phyloP scores from a whole-genome alignment of 192 early-diverging fungal genomes.

The Gonapodya prolifera region DNA sequence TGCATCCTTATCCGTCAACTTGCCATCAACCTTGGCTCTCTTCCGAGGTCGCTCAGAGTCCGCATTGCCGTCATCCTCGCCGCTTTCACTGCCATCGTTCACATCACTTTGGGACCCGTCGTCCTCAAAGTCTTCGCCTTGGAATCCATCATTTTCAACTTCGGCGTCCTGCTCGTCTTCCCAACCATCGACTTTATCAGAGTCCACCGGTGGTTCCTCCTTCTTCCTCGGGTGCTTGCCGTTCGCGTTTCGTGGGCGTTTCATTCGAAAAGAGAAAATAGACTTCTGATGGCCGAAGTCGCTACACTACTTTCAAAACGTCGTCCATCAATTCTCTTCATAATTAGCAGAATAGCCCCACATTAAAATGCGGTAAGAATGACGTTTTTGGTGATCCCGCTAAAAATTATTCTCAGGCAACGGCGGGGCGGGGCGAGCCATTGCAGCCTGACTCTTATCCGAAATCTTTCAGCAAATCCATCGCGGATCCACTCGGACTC shows the following conservation, averaged over 20 bases:
- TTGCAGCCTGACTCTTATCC: too few species aligned
- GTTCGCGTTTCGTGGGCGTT: background rate
- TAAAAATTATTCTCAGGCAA: too few species aligned
- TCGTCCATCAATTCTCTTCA: too few species aligned
- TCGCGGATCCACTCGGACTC: too few species aligned
- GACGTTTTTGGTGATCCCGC: too few species aligned
- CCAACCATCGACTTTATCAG: background rate
- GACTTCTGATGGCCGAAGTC: too few species aligned
- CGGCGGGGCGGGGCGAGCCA: too few species aligned
- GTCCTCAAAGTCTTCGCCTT: constrained; percentile 19
- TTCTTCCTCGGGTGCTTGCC: background rate
- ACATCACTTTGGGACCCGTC: constrained; percentile 2
- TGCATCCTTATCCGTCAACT: background rate
- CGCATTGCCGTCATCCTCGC: background rate
- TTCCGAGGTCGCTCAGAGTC: background rate
- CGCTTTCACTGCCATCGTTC: background rate
- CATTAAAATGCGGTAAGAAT: too few species aligned
- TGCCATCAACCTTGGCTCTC: background rate
- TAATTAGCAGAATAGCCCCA: too few species aligned
- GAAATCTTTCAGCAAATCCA: too few species aligned
- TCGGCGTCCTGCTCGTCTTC: constrained; percentile 12
- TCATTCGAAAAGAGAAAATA: background rate
- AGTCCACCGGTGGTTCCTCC: background rate
- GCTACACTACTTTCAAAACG: too few species aligned
- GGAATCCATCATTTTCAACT: constrained; percentile 9